phyloP scores from a whole-genome alignment of 352 stramenopile species.

The Globisporangium spiculum region DNA sequence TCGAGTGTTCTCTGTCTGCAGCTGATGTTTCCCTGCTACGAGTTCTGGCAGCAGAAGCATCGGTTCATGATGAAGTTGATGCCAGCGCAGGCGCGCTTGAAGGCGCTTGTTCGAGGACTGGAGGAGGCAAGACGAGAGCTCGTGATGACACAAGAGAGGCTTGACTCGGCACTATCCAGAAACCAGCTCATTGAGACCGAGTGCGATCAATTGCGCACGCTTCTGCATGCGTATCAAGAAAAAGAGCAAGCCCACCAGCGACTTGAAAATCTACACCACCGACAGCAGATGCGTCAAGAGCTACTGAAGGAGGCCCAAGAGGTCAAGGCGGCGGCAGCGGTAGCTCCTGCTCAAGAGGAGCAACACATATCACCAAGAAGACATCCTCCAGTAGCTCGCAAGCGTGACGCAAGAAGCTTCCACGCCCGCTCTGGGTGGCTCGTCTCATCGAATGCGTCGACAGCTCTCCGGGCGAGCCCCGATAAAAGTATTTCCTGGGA shows the following conservation, averaged over 20 bases:
- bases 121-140: conserved; percentile 1
- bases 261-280: conserved; percentile 1
- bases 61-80: conserved; percentile 32
- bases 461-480: conserved; percentile 7
- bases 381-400: conserved; percentile 8
- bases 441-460: conserved; percentile 19
- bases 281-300: conserved; percentile 3
- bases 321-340: conserved; percentile 14
- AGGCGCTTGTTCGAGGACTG: conserved; percentile 1
- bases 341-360: conserved; percentile 15
- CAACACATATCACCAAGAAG: conserved; percentile 8
- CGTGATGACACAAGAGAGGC: neutral
- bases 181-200: conserved; percentile 2
- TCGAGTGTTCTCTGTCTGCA: conserved; percentile 20
- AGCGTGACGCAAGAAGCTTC: conserved; percentile 24
- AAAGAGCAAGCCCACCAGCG: conserved; percentile 4
- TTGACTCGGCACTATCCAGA: neutral
- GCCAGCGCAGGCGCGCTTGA: conserved; percentile 14
- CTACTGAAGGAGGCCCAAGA: neutral
- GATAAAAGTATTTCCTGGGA: conserved; percentile 19
- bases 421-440: conserved; percentile 29
- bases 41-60: conserved; percentile 34
- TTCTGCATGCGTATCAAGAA: conserved; percentile 6
- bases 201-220: conserved; percentile 11
- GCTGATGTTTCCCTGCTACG: conserved; percentile 36